These are phyloP conservation scores for Citrus hindsii DNA, from an alignment of 345 rosid genomes.

Conservation along the genomic window DNA sequence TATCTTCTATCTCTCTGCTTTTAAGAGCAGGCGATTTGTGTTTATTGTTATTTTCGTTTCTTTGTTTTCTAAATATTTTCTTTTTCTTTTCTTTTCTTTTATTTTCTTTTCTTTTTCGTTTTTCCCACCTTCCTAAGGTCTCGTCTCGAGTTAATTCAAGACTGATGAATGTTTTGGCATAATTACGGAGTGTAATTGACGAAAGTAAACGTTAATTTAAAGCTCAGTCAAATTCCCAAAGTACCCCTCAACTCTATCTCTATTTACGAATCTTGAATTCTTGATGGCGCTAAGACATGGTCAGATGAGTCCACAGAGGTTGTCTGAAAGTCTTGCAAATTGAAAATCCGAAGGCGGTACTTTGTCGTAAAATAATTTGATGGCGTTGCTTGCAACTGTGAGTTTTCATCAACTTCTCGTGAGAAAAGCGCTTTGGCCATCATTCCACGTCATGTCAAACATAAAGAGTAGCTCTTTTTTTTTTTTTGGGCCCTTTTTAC, in stretches of 20 bases:
- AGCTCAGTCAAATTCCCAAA: slow-evolving; percentile 8
- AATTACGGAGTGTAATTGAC: slow-evolving; percentile 17
- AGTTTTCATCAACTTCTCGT: not conserved
- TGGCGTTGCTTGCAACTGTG: not conserved
- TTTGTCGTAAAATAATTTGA: not conserved
- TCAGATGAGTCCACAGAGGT: slow-evolving; percentile 19
- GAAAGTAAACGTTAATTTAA: slow-evolving; percentile 14
- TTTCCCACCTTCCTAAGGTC: not conserved
- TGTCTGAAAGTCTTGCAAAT: slow-evolving; percentile 23
- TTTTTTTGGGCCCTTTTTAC: no score
- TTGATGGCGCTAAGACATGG: slow-evolving; percentile 5
- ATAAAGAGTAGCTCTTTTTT: not conserved
- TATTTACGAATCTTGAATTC: slow-evolving; percentile 13
- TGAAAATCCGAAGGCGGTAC: slow-evolving; percentile 9
- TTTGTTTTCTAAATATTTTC: not conserved
- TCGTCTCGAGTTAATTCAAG: slow-evolving; percentile 1
- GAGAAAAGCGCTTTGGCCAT: not conserved
- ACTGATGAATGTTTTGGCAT: not conserved
- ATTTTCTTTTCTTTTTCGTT: not conserved
- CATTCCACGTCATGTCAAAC: not conserved
- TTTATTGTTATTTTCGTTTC: not conserved
- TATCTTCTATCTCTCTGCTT: slow-evolving; percentile 10
- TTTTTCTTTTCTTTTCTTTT: slow-evolving; percentile 12
- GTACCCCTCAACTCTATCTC: slow-evolving; percentile 18
- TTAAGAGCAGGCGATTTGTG: slow-evolving; percentile 3